These are phyloP conservation scores for Oxalis stricta DNA, from an alignment of 441 rosid species.

Conservation along the genomic window DNA sequence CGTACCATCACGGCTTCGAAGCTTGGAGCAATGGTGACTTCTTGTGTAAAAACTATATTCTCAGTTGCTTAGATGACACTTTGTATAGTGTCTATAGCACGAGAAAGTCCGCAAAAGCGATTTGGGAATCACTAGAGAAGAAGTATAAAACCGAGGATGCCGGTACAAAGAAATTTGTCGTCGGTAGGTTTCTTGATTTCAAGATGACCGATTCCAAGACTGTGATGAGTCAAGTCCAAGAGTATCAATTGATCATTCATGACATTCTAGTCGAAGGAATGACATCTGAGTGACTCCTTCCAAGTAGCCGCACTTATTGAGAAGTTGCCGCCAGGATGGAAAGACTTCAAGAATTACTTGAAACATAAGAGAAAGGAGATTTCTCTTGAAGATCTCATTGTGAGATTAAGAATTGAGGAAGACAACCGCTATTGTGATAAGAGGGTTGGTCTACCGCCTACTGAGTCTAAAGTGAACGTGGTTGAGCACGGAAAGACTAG, in stretches of 20 bases:
- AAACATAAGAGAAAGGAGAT: constrained; percentile 5
- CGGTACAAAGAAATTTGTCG: neutral
- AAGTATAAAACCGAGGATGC: neutral
- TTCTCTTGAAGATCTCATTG: neutral
- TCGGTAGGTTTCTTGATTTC: neutral
- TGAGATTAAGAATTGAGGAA: neutral
- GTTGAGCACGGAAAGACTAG: no score
- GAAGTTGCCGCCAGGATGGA: neutral
- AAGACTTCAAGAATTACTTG: constrained; percentile 6
- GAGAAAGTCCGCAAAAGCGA: neutral
- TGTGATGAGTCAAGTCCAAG: neutral
- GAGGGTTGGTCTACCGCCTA: no score
- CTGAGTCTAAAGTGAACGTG: no score
- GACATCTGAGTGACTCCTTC: neutral
- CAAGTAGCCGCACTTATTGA: neutral
- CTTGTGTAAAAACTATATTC: neutral
- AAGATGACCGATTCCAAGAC: constrained; percentile 2
- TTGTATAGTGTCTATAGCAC: neutral
- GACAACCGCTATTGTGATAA: no score
- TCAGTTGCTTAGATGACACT: neutral
- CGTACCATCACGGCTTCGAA: no score
- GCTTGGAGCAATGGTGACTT: neutral
- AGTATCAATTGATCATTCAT: neutral
- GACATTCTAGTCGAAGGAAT: neutral
- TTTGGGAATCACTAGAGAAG: neutral